Base-by-base conservation (phyloP, 73 alveolate species). In the Blepharisma japonicum region DNA sequence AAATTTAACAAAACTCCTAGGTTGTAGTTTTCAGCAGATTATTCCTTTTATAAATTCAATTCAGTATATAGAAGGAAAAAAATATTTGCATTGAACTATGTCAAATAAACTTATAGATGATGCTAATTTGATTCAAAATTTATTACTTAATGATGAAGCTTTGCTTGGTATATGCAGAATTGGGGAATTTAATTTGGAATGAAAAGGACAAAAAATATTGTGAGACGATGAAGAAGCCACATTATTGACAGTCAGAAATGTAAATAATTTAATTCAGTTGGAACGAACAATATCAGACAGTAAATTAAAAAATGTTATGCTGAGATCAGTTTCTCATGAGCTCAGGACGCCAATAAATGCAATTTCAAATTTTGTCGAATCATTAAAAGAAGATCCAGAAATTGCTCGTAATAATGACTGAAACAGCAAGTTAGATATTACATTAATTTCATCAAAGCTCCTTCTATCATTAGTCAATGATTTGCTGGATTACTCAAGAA, bases 381-480 rank as follows among this genome's bases (percentile, higher is more conserved):
- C 23, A 14, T 14, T 53, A 14, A 53, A 53, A 53, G 67, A 53
- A 14, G 23, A 20, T 0, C n/a, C n/a, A 53, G 23, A 11, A 14
- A 14, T 53, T 1, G 42, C 42, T 32, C 42, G 42, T 32, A 0
- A 53, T 53, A 20, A 53, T 2, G 67, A 53, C 2, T 14, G 23
- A 14, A 14, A 53, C 23, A 20, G 23, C n/a, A 45, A 20, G 21
- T 8, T 84, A 9, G 45, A 84, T n/a, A 74, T 71, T 9, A 72
- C 81, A 6, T 45, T 45, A 18, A 8, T 53, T 46, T 84, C 91
- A 6, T 68, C 55, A 14, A 25, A 70, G 18, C 21, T 80, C n/a
- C 78, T 84, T 11, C 46, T 84, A 32, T 45, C 25, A 38, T 48
- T 84, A 7, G 71, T 81, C 7, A 70, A 84, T 27, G 91, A 84